Percentiles rank a stretch among this genome's conserved stretches.
Evolutionary conservation across 1,284 basidiomycete genomes (phyloP).

Genomic region (Hymenochaete sp.): DNA sequence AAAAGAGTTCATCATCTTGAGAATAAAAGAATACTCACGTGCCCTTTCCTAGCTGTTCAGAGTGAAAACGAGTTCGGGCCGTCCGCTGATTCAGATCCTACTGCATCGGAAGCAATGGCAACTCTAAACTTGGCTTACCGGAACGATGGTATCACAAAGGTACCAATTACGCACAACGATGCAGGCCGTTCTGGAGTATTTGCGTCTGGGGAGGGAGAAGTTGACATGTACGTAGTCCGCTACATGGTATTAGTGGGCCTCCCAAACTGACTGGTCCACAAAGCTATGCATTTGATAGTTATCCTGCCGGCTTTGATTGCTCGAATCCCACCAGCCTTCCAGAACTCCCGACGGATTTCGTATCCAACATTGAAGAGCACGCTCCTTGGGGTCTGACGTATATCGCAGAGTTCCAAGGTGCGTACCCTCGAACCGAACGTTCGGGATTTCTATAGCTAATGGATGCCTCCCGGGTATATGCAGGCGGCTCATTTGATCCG

Average conservation of each 20-base stretch:
- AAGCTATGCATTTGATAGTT: conserved; percentile 47
- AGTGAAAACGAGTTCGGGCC: conserved; percentile 42
- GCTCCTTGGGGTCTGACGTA: too few relatives aligned
- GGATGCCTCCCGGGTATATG: too few relatives aligned
- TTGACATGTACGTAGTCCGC: conserved; percentile 55
- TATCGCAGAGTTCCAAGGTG: too few relatives aligned
- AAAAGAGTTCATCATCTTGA: too few relatives aligned
- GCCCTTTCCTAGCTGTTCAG: conserved; percentile 27
- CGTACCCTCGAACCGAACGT: too few relatives aligned
- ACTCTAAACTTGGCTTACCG: conserved; percentile 28
- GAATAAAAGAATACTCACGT: too few relatives aligned
- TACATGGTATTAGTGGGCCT: too few relatives aligned
- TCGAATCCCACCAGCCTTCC: too few relatives aligned
- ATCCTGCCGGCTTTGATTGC: conserved; percentile 69
- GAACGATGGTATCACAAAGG: conserved; percentile 7
- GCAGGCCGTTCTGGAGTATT: conserved; percentile 34
- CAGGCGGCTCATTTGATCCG: conserved; percentile 26
- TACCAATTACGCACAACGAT: conserved; percentile 19
- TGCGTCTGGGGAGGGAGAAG: too few relatives aligned
- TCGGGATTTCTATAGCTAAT: too few relatives aligned
- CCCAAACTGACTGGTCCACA: neutral
- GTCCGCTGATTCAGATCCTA: conserved; percentile 21
- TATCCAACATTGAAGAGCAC: too few relatives aligned
- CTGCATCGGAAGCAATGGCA: conserved; percentile 30
- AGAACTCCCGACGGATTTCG: too few relatives aligned